Percentiles rank a stretch among this genome's conserved stretches.
Evolutionary conservation across 805 yeast species (phyloP).

Genomic region (Pichia kluyveri): DNA sequence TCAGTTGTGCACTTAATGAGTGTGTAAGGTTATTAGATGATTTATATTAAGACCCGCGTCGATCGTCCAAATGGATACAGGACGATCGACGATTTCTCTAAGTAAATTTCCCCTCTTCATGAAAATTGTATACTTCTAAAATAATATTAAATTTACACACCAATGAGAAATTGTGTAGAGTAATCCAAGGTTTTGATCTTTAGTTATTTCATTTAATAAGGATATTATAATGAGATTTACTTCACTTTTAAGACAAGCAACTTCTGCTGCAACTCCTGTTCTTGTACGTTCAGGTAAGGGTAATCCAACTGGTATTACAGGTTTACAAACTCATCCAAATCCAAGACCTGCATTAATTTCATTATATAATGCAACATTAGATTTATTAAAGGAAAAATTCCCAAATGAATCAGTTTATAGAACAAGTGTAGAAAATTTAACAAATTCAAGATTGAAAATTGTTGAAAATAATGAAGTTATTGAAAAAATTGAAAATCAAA

Average conservation of each 20-base stretch:
- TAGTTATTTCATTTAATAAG: too few relatives aligned
- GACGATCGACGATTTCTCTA: too few relatives aligned
- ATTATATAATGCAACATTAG: conserved; percentile 62
- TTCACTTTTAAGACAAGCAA: conserved; percentile 31
- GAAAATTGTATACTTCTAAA: too few relatives aligned
- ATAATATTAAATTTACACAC: too few relatives aligned
- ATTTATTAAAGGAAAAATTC: conserved; percentile 46
- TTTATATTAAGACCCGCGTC: neutral
- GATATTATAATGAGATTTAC: conserved; percentile 27
- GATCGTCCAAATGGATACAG: too few relatives aligned
- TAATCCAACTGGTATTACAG: conserved; percentile 75
- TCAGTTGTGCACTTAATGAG: neutral
- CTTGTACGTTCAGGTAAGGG: conserved; percentile 53
- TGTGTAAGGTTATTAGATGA: neutral
- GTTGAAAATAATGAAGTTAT: conserved; percentile 55
- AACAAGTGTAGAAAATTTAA: conserved; percentile 63
- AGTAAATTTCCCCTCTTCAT: too few relatives aligned
- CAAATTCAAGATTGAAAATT: conserved; percentile 56
- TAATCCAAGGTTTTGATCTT: too few relatives aligned
- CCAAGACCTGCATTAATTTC: conserved; percentile 73
- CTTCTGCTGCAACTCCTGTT: conserved; percentile 14
- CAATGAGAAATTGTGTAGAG: too few relatives aligned
- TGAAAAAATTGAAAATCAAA: conserved; percentile 59
- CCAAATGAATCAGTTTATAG: conserved; percentile 71
- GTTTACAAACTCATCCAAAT: conserved; percentile 69